Percentiles rank a stretch among this genome's conserved stretches.
Conservation (phyloP, 1,284 basidiomycete species). For the Porogramme epimiltina region DNA sequence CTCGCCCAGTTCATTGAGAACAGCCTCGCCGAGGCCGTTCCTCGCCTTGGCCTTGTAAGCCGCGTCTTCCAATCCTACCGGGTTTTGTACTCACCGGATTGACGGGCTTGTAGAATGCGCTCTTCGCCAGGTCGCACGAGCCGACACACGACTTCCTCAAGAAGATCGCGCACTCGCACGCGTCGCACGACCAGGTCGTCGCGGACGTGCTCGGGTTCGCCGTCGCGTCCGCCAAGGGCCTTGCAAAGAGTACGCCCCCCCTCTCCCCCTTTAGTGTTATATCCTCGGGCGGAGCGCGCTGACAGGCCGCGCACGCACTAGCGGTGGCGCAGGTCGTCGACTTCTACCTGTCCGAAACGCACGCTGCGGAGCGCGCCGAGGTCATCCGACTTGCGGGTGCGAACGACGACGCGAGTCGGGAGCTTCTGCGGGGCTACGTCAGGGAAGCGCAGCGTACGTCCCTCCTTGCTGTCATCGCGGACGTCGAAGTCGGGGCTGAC, state of each 20-base stretch:
- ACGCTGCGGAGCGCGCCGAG: conserved; percentile 40
- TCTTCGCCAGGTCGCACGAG: conserved; percentile 33
- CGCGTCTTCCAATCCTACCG: background rate
- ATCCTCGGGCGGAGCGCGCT: conserved; percentile 27
- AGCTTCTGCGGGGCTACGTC: conserved; percentile 51
- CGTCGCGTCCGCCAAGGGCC: conserved; percentile 47
- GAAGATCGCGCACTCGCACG: conserved; percentile 41
- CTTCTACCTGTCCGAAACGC: conserved; percentile 56
- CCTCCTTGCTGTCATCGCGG: background rate
- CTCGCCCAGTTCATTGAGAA: conserved; percentile 43
- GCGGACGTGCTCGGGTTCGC: conserved; percentile 50
- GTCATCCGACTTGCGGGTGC: conserved; percentile 43
- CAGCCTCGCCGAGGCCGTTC: conserved; percentile 36
- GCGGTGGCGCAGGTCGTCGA: conserved; percentile 61
- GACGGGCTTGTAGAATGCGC: conserved; percentile 8
- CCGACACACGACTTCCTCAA: conserved; percentile 45
- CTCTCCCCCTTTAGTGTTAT: conserved; percentile 47
- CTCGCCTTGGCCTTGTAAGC: conserved; percentile 19
- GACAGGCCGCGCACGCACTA: background rate
- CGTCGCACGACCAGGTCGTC: conserved; percentile 43
- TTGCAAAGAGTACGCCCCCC: conserved; percentile 44
- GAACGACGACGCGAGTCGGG: conserved; percentile 36
- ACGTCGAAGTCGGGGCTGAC: no score
- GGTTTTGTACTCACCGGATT: background rate
- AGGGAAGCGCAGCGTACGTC: conserved; percentile 53